These are phyloP conservation scores for Alternaria viburni DNA, from an alignment of 2,329 filamentous ascomycete species.

Conservation along the genomic window DNA sequence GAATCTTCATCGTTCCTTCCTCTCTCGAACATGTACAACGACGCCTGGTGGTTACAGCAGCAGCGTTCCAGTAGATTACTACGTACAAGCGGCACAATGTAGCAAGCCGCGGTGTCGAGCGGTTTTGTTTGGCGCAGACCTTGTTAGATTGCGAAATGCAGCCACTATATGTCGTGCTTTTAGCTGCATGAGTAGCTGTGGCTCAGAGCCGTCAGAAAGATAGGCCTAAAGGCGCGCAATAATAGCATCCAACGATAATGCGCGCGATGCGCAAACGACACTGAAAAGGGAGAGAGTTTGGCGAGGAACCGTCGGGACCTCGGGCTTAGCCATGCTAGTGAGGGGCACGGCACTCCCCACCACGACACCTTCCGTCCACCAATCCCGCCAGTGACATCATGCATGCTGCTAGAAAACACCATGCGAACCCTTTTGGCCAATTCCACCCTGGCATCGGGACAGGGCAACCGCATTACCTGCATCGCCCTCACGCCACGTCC, in stretches of 20 bases:
- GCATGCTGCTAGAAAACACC: background rate
- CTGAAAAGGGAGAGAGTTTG: conserved; percentile 3
- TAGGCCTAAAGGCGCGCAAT: background rate
- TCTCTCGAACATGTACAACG: background rate
- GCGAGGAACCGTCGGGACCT: conserved; percentile 23
- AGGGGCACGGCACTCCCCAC: conserved; percentile 16
- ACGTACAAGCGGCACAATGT: background rate
- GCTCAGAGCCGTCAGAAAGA: background rate
- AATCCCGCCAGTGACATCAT: conserved; percentile 20
- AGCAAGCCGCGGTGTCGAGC: background rate
- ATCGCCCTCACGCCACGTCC: conserved; percentile 10
- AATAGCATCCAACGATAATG: background rate
- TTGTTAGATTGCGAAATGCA: conserved; percentile 11
- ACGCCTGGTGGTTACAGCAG: background rate
- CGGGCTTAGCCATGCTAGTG: conserved; percentile 15
- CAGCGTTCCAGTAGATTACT: background rate
- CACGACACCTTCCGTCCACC: conserved; percentile 1
- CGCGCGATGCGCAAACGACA: conserved; percentile 4
- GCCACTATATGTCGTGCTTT: conserved; percentile 28
- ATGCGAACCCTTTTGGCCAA: background rate
- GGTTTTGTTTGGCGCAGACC: background rate
- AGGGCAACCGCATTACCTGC: background rate
- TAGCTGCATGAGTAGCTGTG: background rate
- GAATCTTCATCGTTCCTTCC: too few relatives aligned
- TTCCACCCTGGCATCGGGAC: background rate